Conservation (phyloP, 1,139 yeast genomes). For the Geotrichum klebahnii region DNA sequence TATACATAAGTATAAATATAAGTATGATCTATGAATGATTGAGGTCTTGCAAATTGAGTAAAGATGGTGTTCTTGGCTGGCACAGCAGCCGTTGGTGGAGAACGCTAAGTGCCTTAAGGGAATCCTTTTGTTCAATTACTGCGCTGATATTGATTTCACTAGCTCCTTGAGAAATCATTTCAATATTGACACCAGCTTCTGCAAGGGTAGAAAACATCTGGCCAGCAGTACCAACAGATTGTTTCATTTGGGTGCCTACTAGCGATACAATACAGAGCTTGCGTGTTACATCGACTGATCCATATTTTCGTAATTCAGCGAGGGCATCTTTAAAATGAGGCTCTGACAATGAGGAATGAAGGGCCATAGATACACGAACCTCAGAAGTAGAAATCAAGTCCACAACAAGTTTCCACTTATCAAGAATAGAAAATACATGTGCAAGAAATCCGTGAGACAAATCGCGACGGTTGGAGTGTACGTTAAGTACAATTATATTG, state of each 20-base stretch:
- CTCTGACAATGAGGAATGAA: slow-evolving; percentile 57
- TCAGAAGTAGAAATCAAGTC: slow-evolving; percentile 95
- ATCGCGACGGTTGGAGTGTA: slow-evolving; percentile 90
- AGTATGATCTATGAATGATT: neutral
- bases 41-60: slow-evolving; percentile 6
- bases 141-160: slow-evolving; percentile 95
- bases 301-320: slow-evolving; percentile 70
- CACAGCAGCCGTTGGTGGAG: slow-evolving; percentile 70
- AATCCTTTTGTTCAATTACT: slow-evolving; percentile 79
- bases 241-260: slow-evolving; percentile 97
- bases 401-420: slow-evolving; percentile 79
- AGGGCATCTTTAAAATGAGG: slow-evolving; percentile 63
- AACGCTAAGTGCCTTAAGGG: slow-evolving; percentile 78
- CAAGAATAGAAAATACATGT: slow-evolving; percentile 79
- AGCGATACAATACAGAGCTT: slow-evolving; percentile 87
- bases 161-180: slow-evolving; percentile 98
- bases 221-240: slow-evolving; percentile 93
- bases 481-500: slow-evolving; percentile 84
- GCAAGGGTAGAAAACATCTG: slow-evolving; percentile 94
- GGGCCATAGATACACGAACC: slow-evolving; percentile 97
- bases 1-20: slow-evolving; percentile 1
- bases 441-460: slow-evolving; percentile 94
- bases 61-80: slow-evolving; percentile 16
- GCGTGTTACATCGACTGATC: slow-evolving; percentile 81
- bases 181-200: slow-evolving; percentile 86